Conservation (phyloP, 1,284 basidiomycete genomes). For the Xanthoconium separans region DNA sequence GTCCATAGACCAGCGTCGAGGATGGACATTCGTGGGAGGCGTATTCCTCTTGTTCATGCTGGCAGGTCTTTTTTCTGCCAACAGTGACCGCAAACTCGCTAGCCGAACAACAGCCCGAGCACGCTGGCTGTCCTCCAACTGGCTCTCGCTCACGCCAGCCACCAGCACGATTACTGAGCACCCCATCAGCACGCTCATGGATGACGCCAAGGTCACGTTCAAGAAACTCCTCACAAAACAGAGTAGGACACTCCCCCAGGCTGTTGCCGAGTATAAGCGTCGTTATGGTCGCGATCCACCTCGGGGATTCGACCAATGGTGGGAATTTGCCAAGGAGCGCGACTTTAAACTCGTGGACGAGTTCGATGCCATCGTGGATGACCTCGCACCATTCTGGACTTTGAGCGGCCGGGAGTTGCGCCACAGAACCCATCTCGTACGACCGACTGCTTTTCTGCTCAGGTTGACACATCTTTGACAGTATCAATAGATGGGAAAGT, state of each 20-base stretch:
- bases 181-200: slow-evolving; percentile 82
- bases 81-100: slow-evolving; percentile 21
- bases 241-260: slow-evolving; percentile 71
- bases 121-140: slow-evolving; percentile 19
- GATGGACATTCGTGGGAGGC: slow-evolving; percentile 45
- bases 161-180: slow-evolving; percentile 43
- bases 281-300: slow-evolving; percentile 83
- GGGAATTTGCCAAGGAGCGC: slow-evolving; percentile 72
- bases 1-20: slow-evolving; percentile 24
- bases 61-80: slow-evolving; percentile 50
- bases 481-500: slow-evolving; percentile 68
- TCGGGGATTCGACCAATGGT: slow-evolving; percentile 89
- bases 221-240: slow-evolving; percentile 65
- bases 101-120: slow-evolving; percentile 4
- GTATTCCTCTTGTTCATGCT: slow-evolving; percentile 56
- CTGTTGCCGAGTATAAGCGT: slow-evolving; percentile 74
- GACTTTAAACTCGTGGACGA: slow-evolving; percentile 85
- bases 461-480: slow-evolving; percentile 1
- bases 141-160: slow-evolving; percentile 16
- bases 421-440: slow-evolving; percentile 64
- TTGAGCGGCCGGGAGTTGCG: slow-evolving; percentile 73
- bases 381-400: slow-evolving; percentile 80
- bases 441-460: slow-evolving; percentile 10
- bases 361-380: slow-evolving; percentile 78
- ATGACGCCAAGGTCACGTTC: slow-evolving; percentile 69